phyloP scores from a whole-genome alignment of 306 rosid species.

The Astragalus membranaceus region DNA sequence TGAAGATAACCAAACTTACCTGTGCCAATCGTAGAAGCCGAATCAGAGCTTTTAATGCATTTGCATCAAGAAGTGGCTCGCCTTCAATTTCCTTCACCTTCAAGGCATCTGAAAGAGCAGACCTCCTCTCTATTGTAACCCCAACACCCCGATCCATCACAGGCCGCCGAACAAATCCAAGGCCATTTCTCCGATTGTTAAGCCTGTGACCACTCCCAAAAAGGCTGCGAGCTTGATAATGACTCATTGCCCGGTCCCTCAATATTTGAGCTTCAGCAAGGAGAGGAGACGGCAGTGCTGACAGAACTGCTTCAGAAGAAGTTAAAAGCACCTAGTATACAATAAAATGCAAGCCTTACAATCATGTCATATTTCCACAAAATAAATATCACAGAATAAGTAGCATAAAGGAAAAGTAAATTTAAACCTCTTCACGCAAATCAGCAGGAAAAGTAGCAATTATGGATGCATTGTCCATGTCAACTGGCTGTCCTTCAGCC shows the following conservation, averaged over 20 bases:
- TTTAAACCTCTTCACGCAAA: slow-evolving; percentile 92
- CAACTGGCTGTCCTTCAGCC: slow-evolving; percentile 99
- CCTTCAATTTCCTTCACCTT: slow-evolving; percentile 90
- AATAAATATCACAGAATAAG: slow-evolving; percentile 16
- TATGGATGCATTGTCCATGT: slow-evolving; percentile 96
- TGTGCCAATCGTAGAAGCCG: slow-evolving; percentile 88
- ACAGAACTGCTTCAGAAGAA: slow-evolving; percentile 95
- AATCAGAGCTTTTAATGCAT: slow-evolving; percentile 79
- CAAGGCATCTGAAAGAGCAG: slow-evolving; percentile 64
- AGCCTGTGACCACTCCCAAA: slow-evolving; percentile 77
- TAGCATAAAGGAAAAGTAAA: slow-evolving; percentile 12
- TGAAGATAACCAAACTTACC: slow-evolving; percentile 47
- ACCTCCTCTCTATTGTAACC: slow-evolving; percentile 75
- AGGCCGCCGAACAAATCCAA: slow-evolving; percentile 81
- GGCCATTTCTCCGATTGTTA: slow-evolving; percentile 75
- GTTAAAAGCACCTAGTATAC: slow-evolving; percentile 77
- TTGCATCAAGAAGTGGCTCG: slow-evolving; percentile 75
- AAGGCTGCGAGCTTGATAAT: slow-evolving; percentile 90
- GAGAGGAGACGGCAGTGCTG: slow-evolving; percentile 86
- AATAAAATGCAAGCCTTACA: slow-evolving; percentile 14
- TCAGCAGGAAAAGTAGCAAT: slow-evolving; percentile 99
- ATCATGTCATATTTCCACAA: slow-evolving; percentile 4
- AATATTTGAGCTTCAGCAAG: slow-evolving; percentile 97
- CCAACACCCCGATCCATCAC: slow-evolving; percentile 98
- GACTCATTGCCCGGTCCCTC: slow-evolving; percentile 98